Conservation (phyloP, 176 grass and related monocot species). For the Thalia dealbata region DNA sequence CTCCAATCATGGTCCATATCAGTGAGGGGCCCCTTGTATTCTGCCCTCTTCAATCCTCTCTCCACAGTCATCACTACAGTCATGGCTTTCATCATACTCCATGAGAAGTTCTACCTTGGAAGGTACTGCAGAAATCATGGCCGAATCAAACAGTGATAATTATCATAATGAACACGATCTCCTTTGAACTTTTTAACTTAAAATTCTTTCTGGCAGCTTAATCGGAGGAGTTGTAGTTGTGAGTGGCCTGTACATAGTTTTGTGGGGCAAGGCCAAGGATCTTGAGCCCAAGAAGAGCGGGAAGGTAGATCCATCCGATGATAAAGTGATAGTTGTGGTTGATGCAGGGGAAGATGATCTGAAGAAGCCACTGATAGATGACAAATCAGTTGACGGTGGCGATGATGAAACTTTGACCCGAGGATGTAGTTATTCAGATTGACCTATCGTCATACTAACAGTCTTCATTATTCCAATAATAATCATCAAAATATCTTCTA, state of each 20-base stretch:
- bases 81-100: constrained; percentile 30
- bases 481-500: too few species aligned
- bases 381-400: neutral
- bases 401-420: too few species aligned
- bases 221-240: neutral
- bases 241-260: constrained; percentile 6
- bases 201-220: neutral
- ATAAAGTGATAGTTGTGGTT: neutral
- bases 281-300: neutral
- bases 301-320: neutral
- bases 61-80: constrained; percentile 39
- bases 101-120: constrained; percentile 45
- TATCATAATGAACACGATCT: neutral
- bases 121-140: too few species aligned
- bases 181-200: neutral
- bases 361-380: constrained; percentile 33
- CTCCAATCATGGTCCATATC: constrained; percentile 63
- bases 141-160: too few species aligned
- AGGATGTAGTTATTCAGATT: too few species aligned
- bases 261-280: constrained; percentile 14
- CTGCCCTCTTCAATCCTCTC: constrained; percentile 51
- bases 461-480: too few species aligned
- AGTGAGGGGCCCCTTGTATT: constrained; percentile 49
- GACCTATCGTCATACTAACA: too few species aligned
- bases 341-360: neutral